Evolutionary conservation across 176 grass and related monocot species (phyloP).

Genomic region (Raddia guianensis): DNA sequence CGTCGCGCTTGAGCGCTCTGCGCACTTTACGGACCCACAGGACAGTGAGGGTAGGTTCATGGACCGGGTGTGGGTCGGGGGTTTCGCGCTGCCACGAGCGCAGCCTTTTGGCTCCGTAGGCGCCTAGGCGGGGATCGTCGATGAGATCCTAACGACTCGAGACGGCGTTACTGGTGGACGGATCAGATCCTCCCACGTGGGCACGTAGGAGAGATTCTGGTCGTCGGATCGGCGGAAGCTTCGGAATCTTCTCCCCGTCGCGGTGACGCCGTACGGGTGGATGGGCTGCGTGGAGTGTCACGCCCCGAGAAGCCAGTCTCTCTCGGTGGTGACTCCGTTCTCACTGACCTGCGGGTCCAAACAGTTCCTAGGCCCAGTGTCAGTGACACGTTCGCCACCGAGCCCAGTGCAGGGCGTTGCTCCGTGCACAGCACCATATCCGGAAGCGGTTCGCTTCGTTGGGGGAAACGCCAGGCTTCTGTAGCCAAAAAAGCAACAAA

Average conservation of each 20-base stretch:
- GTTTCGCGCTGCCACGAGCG: background rate
- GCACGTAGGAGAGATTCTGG: too few relatives aligned
- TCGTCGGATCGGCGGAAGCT: constrained; percentile 24
- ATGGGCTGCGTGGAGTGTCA: background rate
- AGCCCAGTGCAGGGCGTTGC: background rate
- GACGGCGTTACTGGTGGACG: background rate
- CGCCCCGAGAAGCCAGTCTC: background rate
- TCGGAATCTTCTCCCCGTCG: constrained; percentile 21
- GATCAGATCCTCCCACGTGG: background rate
- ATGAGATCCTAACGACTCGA: constrained; percentile 24
- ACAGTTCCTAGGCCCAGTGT: fast-evolving
- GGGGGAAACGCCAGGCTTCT: background rate
- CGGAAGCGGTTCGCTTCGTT: background rate
- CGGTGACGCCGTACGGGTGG: constrained; percentile 13
- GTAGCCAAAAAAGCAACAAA: too few relatives aligned
- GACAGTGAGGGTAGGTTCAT: fast-evolving
- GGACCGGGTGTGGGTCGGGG: background rate
- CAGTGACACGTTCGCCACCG: background rate
- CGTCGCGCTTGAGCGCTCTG: background rate
- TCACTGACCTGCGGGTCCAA: background rate
- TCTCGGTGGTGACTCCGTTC: fast-evolving
- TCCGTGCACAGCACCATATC: background rate
- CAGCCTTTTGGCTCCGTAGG: constrained; percentile 7
- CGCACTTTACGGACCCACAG: fast-evolving
- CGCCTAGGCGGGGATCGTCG: constrained; percentile 30